Percentiles rank a stretch among this genome's conserved stretches.
Conservation (phyloP, 768 basidiomycete species). For the Rubroboletus pulcherrimus region DNA sequence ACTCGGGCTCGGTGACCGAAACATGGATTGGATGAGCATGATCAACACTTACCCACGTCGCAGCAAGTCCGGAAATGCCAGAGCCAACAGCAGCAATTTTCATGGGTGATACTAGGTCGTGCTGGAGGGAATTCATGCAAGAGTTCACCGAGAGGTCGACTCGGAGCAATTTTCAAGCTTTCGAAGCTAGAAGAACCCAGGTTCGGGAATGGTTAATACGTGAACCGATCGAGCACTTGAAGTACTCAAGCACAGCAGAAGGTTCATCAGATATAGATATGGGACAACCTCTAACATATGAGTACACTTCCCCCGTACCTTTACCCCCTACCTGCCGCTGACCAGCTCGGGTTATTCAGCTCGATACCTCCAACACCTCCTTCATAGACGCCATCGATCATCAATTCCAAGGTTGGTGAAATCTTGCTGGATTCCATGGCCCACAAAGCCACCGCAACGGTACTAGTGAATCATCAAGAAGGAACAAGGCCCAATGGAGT, state of each 20-base stretch:
- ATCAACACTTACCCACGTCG: slow-evolving; percentile 56
- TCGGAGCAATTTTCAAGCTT: not conserved
- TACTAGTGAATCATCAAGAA: slow-evolving; percentile 32
- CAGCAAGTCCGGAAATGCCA: slow-evolving; percentile 74
- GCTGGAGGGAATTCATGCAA: not conserved
- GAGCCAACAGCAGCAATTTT: slow-evolving; percentile 73
- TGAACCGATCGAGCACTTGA: not conserved
- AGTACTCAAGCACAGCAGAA: not conserved
- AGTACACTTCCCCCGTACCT: not conserved
- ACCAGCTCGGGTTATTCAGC: slow-evolving; percentile 60
- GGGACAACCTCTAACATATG: not conserved
- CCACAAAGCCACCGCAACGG: slow-evolving; percentile 67
- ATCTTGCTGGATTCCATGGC: slow-evolving; percentile 49
- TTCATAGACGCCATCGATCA: slow-evolving; percentile 54
- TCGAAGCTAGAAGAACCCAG: not conserved
- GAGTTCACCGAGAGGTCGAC: not conserved
- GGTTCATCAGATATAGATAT: not conserved
- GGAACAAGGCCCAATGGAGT: not conserved
- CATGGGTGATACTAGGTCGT: not conserved
- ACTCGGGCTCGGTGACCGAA: not conserved
- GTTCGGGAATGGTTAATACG: not conserved
- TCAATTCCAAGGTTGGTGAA: slow-evolving; percentile 50
- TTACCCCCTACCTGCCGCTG: slow-evolving; percentile 24
- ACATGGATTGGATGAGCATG: not conserved
- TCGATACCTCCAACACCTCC: slow-evolving; percentile 61